Evolutionary conservation across 805 yeast genomes (phyloP).

Genomic region (Isabelozyma gotoi): DNA sequence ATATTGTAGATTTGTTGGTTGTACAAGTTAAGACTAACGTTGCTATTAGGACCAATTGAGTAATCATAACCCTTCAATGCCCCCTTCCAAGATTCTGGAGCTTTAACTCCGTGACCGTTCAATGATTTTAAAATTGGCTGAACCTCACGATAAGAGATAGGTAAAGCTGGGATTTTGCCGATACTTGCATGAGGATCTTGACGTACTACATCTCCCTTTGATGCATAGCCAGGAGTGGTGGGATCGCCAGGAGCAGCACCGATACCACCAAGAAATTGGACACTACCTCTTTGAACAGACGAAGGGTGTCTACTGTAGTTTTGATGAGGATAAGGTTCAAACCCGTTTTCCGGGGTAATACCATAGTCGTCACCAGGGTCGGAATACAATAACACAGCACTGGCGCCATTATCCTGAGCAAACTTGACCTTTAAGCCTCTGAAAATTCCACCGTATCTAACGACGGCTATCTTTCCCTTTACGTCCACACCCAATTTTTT

Average conservation of each 20-base stretch:
- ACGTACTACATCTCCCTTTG: slow-evolving; percentile 40
- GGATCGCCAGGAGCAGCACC: slow-evolving; percentile 70
- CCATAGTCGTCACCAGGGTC: slow-evolving; percentile 69
- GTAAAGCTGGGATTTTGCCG: slow-evolving; percentile 41
- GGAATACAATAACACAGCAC: slow-evolving; percentile 64
- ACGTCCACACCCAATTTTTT: slow-evolving; percentile 47
- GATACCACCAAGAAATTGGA: slow-evolving; percentile 52
- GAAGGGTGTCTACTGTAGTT: slow-evolving; percentile 81
- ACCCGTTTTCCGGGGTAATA: slow-evolving; percentile 55
- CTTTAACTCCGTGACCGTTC: slow-evolving; percentile 36
- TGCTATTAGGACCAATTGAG: slow-evolving; percentile 37
- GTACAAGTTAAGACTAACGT: slow-evolving; percentile 38
- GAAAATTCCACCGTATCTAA: slow-evolving; percentile 64
- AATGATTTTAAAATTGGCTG: slow-evolving; percentile 40
- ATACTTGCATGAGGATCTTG: slow-evolving; percentile 34
- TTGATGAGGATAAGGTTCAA: slow-evolving; percentile 57
- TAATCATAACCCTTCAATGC: slow-evolving; percentile 41
- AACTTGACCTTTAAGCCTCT: slow-evolving; percentile 75
- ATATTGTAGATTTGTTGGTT: slow-evolving; percentile 40
- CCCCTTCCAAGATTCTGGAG: slow-evolving; percentile 35
- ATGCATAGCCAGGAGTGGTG: slow-evolving; percentile 71
- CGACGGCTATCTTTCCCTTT: slow-evolving; percentile 60
- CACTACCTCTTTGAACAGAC: slow-evolving; percentile 75
- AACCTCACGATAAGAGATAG: slow-evolving; percentile 45
- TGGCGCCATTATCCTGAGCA: slow-evolving; percentile 71